Base-by-base conservation (phyloP, 495 filamentous ascomycete species). In the Rhypophila decipiens region DNA sequence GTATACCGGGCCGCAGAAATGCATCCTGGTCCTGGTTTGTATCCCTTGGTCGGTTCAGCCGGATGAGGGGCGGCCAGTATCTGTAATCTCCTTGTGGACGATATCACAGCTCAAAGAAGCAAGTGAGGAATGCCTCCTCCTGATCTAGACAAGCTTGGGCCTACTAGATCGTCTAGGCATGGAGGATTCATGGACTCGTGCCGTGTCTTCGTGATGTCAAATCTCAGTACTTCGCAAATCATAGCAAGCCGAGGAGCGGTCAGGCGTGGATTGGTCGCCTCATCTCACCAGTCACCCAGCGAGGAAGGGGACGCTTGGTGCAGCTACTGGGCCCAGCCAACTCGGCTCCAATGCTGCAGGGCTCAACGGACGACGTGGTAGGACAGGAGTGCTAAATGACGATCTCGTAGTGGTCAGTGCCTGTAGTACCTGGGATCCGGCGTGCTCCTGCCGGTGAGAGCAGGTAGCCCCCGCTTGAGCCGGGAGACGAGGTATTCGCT, bases 181-280 rank as follows among this genome's bases (percentile, higher is more conserved):
- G n/a, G n/a, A n/a, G n/a, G n/a, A n/a, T n/a, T n/a, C n/a, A n/a
- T n/a, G n/a, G n/a, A n/a, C 7, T 13, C 27, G 27, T 31, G 27
- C 27, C 27, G 27, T 31, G 27, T 31, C 27, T 31, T 31, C 27
- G 27, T 13, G 27, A 31, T 13, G 7, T 31, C 27, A 13, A 58
- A 60, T 47, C 22, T 47, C 33, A 39, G 22, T 1, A 29, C 11
- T 44, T 43, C 41, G 31, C 61, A 55, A 65, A 63, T 63, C 51
- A 58, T 12, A 18, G 37, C 33, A 22, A 33, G 39, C 17, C 19
- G 33, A 18, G 10, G 20, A 21, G 45, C 19, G 35, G 40, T 48
- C 44, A 20, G 34, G 19, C 36, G 24, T 9, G 51, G 59, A 67
- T 67, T 67, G 62, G 64, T 39, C 54, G 49, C 52, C 56, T 50